Base-by-base conservation (phyloP, 495 filamentous ascomycete species). In the Thermothielavioides terrestris region DNA sequence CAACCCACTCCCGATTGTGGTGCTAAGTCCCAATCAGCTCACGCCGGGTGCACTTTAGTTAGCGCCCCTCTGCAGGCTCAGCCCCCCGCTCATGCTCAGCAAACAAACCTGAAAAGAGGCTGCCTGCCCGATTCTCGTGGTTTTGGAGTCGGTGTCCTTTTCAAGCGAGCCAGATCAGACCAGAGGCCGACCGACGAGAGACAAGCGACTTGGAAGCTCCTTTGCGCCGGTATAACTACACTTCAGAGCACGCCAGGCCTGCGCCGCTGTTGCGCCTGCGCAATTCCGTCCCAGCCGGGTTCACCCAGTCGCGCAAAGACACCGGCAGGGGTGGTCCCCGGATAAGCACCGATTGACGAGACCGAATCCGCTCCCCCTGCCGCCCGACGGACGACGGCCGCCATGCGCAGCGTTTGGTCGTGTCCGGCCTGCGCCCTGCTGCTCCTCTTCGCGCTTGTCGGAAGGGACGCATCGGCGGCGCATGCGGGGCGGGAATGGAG, bases 361-460 rank as follows among this genome's bases (percentile, higher is more conserved):
- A 4, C 26, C 41, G 25, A 48, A 15, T 32, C 50, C 34, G 47
- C 41, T n/a, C n/a, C n/a, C n/a, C n/a, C n/a, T n/a, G n/a, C n/a
- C n/a, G n/a, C n/a, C n/a, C n/a, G 28, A 36, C 21, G 28, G 45
- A 54, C 14, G 27, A 31, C 26, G 46, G n/a, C 44, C 52, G 53
- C 52, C 18, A 74, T 72, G 71, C 58, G 55, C 52, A 53, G 51
- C 40, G 27, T 60, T 39, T 55, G 57, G 61, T 46, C 43, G 21
- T 60, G 57, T 45, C 59, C 59, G 42, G 52, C 50, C 23, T 63
- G 60, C 46, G 48, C 55, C 28, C 56, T 45, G 7, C 40, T 68
- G 21, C 41, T 60, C 14, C 30, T 62, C 26, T 40, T 57, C 22
- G 63, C 55, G 28, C 39, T 68, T 26, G 27, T 64, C 5, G 54